phyloP scores from a whole-genome alignment of 805 yeast genomes.

The Ogataea trehaloabstinens region DNA sequence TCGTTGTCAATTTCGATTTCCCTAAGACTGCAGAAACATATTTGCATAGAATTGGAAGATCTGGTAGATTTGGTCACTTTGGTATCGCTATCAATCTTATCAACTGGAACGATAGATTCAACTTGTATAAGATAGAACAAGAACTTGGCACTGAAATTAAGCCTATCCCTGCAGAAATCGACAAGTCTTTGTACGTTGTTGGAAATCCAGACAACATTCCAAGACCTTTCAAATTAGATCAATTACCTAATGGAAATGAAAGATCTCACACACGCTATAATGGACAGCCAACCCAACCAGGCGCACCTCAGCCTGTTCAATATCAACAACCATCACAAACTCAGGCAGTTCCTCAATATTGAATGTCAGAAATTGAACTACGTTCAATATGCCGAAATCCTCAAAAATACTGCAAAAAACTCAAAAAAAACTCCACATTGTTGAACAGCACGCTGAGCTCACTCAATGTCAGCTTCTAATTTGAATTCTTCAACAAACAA shows the following conservation, averaged over 20 bases:
- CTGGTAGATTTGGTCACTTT: conserved; percentile 97
- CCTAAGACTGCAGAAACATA: conserved; percentile 98
- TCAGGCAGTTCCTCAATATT: conserved; percentile 14
- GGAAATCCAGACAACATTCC: conserved; percentile 76
- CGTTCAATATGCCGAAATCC: not conserved
- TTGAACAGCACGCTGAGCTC: too few relatives aligned
- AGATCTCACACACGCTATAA: conserved; percentile 26
- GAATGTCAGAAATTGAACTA: not conserved
- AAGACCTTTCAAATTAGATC: conserved; percentile 79
- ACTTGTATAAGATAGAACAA: conserved; percentile 91
- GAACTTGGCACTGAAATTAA: conserved; percentile 96
- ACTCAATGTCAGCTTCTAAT: too few relatives aligned
- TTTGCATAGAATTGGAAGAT: conserved; percentile 97
- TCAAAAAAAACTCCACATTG: too few relatives aligned
- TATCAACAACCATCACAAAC: conserved; percentile 10
- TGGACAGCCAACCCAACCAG: conserved; percentile 30
- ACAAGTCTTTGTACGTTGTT: conserved; percentile 83
- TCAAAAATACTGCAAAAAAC: conserved; percentile 5
- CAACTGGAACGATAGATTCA: conserved; percentile 95
- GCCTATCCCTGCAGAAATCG: conserved; percentile 94
- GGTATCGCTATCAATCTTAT: conserved; percentile 96
- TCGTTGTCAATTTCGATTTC: conserved; percentile 96
- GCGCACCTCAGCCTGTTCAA: conserved; percentile 9
- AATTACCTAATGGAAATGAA: conserved; percentile 35
- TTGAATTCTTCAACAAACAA: too few relatives aligned